Conservation (phyloP, 148 eudicot species). For the Polygonum aviculare region DNA sequence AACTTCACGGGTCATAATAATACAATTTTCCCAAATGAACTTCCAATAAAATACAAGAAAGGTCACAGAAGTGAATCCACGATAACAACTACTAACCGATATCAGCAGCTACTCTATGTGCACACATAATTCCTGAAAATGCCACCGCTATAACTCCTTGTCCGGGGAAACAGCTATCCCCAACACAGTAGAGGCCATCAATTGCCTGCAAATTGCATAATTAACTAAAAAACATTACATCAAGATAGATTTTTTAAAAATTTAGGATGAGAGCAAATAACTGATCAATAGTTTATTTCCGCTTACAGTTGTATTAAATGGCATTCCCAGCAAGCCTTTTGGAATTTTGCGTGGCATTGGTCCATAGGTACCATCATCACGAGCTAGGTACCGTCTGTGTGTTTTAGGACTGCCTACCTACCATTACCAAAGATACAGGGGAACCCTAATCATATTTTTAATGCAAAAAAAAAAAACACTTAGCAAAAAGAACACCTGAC, state of each 20-base stretch:
- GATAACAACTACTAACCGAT: conserved; percentile 45
- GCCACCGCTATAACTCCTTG: conserved; percentile 99
- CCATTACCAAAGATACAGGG: conserved; percentile 8
- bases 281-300: conserved; percentile 3
- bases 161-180: conserved; percentile 98
- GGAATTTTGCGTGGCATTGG: conserved; percentile 81
- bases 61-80: not conserved
- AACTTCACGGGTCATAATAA: not conserved
- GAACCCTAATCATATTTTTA: not conserved
- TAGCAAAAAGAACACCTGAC: not conserved
- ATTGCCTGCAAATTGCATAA: conserved; percentile 50
- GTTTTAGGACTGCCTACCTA: conserved; percentile 97
- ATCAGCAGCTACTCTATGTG: conserved; percentile 96
- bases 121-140: conserved; percentile 96
- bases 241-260: not conserved
- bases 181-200: conserved; percentile 90
- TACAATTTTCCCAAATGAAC: not conserved
- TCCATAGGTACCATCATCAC: conserved; percentile 93
- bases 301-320: conserved; percentile 95
- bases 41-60: not conserved
- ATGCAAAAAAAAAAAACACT: not conserved
- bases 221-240: conserved; percentile 5
- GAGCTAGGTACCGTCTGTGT: conserved; percentile 92
- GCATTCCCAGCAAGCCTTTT: conserved; percentile 91
- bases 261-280: not conserved